These are phyloP conservation scores for Pyronema domesticum DNA, from an alignment of 495 filamentous ascomycete species.

Conservation along the genomic window DNA sequence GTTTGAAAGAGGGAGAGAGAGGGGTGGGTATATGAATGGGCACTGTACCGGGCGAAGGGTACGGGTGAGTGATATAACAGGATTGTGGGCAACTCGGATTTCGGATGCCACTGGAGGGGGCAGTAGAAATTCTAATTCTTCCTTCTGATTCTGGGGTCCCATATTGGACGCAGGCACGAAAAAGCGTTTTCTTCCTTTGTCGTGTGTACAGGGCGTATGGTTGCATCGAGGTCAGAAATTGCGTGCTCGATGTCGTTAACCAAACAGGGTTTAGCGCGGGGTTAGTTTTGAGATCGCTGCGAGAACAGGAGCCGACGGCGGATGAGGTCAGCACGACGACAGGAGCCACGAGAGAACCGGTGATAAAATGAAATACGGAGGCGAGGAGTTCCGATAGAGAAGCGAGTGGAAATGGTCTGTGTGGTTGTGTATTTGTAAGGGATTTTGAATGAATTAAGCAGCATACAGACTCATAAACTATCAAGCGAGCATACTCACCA, in stretches of 20 bases:
- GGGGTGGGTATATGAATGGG: slow-evolving; percentile 2
- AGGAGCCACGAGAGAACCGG: background rate
- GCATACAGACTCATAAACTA: no score
- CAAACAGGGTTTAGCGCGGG: background rate
- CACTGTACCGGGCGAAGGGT: background rate
- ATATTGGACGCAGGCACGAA: slow-evolving; percentile 14
- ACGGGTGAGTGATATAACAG: background rate
- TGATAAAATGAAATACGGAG: slow-evolving; percentile 7
- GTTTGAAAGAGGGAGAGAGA: background rate
- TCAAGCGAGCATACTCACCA: no score
- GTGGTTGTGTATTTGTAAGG: slow-evolving; percentile 8
- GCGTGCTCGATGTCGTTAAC: slow-evolving; percentile 14
- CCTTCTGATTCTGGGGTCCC: background rate
- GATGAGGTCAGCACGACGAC: slow-evolving; percentile 9
- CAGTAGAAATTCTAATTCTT: background rate
- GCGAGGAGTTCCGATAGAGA: slow-evolving; percentile 4
- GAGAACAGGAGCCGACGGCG: slow-evolving; percentile 7
- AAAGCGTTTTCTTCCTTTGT: background rate
- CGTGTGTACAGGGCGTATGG: slow-evolving; percentile 8
- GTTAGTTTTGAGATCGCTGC: slow-evolving; percentile 5
- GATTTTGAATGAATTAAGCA: background rate
- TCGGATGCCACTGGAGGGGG: background rate
- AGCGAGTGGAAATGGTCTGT: slow-evolving; percentile 3
- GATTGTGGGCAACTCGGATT: background rate
- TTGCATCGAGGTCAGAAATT: slow-evolving; percentile 16